Evolutionary conservation across 495 filamentous ascomycete genomes (phyloP).

Genomic region (Talaromyces adpressus): DNA sequence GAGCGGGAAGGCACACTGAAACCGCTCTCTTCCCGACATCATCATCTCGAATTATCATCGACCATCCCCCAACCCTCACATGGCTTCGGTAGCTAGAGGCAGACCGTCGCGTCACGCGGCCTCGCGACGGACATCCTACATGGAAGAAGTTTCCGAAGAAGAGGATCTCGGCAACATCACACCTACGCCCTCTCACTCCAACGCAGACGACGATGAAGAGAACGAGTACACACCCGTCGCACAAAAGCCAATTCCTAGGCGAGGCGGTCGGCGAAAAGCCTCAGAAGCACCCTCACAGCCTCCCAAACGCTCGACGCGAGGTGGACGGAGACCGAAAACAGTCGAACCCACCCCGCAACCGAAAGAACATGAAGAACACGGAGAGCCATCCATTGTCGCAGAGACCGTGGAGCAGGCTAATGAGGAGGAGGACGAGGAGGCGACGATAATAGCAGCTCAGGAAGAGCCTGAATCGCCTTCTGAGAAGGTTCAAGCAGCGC

Average conservation of each 20-base stretch:
- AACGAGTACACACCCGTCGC: constrained; percentile 76
- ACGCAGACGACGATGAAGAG: constrained; percentile 51
- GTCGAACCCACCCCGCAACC: constrained; percentile 27
- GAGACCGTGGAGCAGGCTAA: constrained; percentile 23
- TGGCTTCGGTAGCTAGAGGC: constrained; percentile 58
- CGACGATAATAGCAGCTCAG: constrained; percentile 38
- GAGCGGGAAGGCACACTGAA: constrained; percentile 12
- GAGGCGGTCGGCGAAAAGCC: constrained; percentile 48
- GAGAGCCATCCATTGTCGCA: constrained; percentile 42
- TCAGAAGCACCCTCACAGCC: constrained; percentile 45
- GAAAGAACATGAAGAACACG: constrained; percentile 21
- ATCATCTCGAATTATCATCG: constrained; percentile 13
- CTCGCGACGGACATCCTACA: constrained; percentile 57
- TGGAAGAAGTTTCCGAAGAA: constrained; percentile 71
- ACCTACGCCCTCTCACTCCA: constrained; percentile 31
- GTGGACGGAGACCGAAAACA: constrained; percentile 24
- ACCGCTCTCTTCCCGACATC: constrained; percentile 15
- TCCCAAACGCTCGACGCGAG: constrained; percentile 26
- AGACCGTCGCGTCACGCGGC: constrained; percentile 71
- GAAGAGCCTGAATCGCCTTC: constrained; percentile 54
- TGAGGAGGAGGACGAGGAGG: constrained; percentile 33
- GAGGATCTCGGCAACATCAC: constrained; percentile 50
- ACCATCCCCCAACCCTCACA: constrained; percentile 19
- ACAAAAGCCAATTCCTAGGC: constrained; percentile 32
- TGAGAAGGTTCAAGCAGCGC: constrained; percentile 50